Evolutionary conservation across 495 filamentous ascomycete species (phyloP).

Genomic region (Evansstolkia leycettana): DNA sequence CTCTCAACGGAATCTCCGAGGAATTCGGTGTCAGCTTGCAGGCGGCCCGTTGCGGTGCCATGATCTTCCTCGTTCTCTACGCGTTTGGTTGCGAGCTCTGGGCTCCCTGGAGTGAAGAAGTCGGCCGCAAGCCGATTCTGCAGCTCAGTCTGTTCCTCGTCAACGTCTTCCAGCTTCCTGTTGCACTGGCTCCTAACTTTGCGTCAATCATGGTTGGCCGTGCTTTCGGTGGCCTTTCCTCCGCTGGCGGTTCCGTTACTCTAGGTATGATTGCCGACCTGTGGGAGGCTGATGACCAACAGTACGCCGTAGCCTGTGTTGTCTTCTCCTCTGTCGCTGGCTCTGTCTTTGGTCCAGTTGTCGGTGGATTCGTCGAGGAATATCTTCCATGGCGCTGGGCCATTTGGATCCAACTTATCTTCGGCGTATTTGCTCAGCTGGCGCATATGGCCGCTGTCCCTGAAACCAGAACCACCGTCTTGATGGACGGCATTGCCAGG

Average conservation of each 20-base stretch:
- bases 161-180: constrained; percentile 46
- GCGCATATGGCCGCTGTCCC: constrained; percentile 42
- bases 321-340: constrained; percentile 55
- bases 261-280: constrained; percentile 52
- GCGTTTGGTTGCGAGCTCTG: constrained; percentile 56
- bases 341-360: constrained; percentile 47
- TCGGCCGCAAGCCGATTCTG: constrained; percentile 44
- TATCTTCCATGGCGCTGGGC: constrained; percentile 41
- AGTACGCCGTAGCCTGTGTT: constrained; percentile 48
- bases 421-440: constrained; percentile 42
- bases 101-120: constrained; percentile 55
- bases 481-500: constrained; percentile 50
- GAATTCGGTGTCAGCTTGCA: constrained; percentile 35
- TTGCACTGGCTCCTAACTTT: constrained; percentile 42
- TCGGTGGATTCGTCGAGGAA: constrained; percentile 46
- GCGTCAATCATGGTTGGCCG: constrained; percentile 43
- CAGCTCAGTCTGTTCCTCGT: constrained; percentile 45
- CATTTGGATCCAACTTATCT: constrained; percentile 50
- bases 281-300: constrained; percentile 47
- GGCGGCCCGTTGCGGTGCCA: constrained; percentile 41
- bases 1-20: constrained; percentile 32
- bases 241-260: constrained; percentile 51
- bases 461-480: constrained; percentile 44
- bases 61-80: constrained; percentile 49
- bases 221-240: constrained; percentile 44